Conservation (phyloP, 495 filamentous ascomycete species). For the Penicillium psychrofluorescens region DNA sequence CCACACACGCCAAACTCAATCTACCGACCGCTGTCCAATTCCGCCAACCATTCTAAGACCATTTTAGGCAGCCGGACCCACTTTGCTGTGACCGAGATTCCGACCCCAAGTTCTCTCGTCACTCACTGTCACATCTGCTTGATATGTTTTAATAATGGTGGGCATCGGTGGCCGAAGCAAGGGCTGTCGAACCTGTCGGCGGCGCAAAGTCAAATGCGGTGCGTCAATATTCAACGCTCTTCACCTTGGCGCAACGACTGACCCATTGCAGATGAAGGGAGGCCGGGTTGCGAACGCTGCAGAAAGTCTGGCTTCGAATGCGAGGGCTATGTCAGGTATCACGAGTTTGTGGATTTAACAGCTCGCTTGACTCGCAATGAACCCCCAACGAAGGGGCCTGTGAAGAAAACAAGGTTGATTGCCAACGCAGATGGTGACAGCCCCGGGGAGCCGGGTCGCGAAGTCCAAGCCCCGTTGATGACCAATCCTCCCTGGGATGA, state of each 20-base stretch:
- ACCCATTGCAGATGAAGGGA: constrained; percentile 10
- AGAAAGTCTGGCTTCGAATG: constrained; percentile 11
- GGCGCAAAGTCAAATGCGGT: constrained; percentile 20
- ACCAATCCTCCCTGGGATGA: constrained; percentile 7
- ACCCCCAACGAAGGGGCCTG: not conserved
- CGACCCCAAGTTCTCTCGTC: no score
- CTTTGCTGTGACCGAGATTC: no score
- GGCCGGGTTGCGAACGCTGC: constrained; percentile 16
- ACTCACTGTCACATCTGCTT: no score
- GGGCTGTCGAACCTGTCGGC: constrained; percentile 18
- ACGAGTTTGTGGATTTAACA: constrained; percentile 8
- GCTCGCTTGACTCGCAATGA: not conserved
- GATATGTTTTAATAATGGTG: no score
- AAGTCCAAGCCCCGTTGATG: not conserved
- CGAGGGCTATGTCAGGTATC: constrained; percentile 12
- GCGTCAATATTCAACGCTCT: not conserved
- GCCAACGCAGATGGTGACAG: not conserved
- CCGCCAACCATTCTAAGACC: no score
- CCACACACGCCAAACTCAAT: no score
- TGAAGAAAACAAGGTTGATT: not conserved
- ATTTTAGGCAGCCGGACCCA: no score
- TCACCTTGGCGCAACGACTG: not conserved
- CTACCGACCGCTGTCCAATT: no score
- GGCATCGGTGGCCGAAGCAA: not conserved
- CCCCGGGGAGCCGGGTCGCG: not conserved